A percentile compares a stretch with the other conserved stretches of the same genome.
These are phyloP conservation scores for Solanum clarkiae DNA, from an alignment of 257 asterid species.

Conservation along the genomic window DNA sequence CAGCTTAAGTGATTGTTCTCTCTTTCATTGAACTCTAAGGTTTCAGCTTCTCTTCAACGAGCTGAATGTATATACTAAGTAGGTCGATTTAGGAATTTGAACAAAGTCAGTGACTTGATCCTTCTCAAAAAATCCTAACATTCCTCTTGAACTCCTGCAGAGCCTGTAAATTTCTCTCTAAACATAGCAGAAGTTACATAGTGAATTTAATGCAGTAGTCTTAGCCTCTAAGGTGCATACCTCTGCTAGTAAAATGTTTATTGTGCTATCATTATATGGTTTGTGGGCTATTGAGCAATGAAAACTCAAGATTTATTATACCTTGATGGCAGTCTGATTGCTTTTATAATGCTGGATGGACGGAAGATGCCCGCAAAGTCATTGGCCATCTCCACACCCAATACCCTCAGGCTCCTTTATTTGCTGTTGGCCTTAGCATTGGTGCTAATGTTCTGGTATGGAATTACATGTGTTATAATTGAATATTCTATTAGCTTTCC, in stretches of 20 bases:
- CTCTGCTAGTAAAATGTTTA: not conserved
- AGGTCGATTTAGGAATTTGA: too few relatives aligned
- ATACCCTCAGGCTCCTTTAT: constrained; percentile 67
- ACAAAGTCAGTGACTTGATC: too few relatives aligned
- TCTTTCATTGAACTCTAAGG: too few relatives aligned
- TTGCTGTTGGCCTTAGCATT: constrained; percentile 77
- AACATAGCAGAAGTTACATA: not conserved
- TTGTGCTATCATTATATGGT: not conserved
- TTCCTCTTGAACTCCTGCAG: not conserved
- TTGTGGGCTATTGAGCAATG: not conserved
- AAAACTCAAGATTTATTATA: not conserved
- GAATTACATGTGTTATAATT: not conserved
- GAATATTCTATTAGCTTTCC: not conserved
- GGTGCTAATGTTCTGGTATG: constrained; percentile 88
- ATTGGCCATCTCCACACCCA: constrained; percentile 54
- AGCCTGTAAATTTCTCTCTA: not conserved
- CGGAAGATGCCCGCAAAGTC: constrained; percentile 67
- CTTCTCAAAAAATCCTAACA: too few relatives aligned
- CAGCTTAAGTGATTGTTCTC: too few relatives aligned
- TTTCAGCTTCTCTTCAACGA: too few relatives aligned
- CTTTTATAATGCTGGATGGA: constrained; percentile 88
- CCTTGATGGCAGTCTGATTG: constrained; percentile 58
- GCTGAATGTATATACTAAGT: too few relatives aligned
- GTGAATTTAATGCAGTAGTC: not conserved
- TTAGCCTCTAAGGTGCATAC: not conserved